Conservation (phyloP, 768 basidiomycete genomes). For the Russula griseocarnosa region DNA sequence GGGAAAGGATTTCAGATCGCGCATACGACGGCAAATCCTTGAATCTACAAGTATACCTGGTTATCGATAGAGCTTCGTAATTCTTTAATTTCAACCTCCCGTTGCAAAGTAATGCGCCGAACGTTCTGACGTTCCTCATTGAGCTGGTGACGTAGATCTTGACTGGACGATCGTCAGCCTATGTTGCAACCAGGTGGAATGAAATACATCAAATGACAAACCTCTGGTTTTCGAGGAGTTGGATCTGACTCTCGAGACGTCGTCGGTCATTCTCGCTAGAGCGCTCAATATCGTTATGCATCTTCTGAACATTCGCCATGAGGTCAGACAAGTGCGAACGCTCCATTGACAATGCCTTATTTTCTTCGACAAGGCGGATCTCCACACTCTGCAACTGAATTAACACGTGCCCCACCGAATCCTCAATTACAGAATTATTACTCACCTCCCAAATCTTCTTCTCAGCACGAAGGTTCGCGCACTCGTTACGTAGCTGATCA, state of each 20-base stretch:
- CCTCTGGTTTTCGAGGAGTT: slow-evolving; percentile 76
- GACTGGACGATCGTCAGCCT: slow-evolving; percentile 40
- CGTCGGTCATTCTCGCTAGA: slow-evolving; percentile 79
- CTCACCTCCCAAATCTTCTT: slow-evolving; percentile 89
- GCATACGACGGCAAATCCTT: too few relatives aligned
- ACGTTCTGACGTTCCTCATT: slow-evolving; percentile 67
- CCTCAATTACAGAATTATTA: neutral
- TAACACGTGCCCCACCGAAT: neutral
- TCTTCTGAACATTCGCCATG: slow-evolving; percentile 84
- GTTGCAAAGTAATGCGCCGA: slow-evolving; percentile 73
- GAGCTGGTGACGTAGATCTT: slow-evolving; percentile 68
- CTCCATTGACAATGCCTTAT: slow-evolving; percentile 72
- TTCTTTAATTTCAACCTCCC: slow-evolving; percentile 76
- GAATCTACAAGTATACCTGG: slow-evolving; percentile 43
- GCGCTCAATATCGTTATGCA: slow-evolving; percentile 84
- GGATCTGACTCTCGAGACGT: slow-evolving; percentile 74
- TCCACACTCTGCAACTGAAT: slow-evolving; percentile 58
- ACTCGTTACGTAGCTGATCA: slow-evolving; percentile 81
- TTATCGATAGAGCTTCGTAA: slow-evolving; percentile 69
- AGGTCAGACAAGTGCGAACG: slow-evolving; percentile 82
- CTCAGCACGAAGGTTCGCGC: slow-evolving; percentile 85
- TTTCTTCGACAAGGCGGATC: slow-evolving; percentile 77
- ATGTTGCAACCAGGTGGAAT: neutral
- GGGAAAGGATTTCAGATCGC: neutral
- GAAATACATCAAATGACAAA: slow-evolving; percentile 38